Conservation (phyloP, 371 early-diverging fungal genomes). For the Mucor plumbeus region DNA sequence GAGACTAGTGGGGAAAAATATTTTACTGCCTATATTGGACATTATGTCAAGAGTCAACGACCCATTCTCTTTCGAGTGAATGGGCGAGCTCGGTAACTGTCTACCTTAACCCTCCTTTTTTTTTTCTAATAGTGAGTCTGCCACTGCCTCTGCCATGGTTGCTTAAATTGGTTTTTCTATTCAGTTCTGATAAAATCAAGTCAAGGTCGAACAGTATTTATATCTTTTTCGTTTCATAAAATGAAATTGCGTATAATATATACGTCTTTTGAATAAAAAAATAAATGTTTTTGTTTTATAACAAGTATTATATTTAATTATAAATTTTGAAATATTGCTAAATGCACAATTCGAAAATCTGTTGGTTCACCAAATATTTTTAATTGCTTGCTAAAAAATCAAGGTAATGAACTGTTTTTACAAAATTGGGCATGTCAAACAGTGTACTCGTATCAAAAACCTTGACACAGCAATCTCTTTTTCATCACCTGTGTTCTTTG, state of each 20-base stretch:
- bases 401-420: too few species aligned
- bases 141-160: conserved; percentile 57
- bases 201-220: background rate
- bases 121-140: conserved; percentile 48
- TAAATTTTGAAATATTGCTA: background rate
- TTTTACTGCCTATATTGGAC: conserved; percentile 32
- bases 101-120: conserved; percentile 41
- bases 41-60: conserved; percentile 24
- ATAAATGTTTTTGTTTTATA: background rate
- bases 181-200: background rate
- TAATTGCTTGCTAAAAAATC: too few species aligned
- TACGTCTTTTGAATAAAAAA: conserved; percentile 8
- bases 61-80: background rate
- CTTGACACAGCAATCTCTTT: too few species aligned
- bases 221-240: background rate
- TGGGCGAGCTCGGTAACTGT: conserved; percentile 44
- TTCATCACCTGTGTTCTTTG: too few species aligned
- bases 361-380: too few species aligned
- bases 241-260: background rate
- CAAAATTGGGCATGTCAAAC: too few species aligned
- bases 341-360: background rate
- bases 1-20: conserved; percentile 4
- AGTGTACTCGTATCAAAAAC: too few species aligned
- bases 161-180: conserved; percentile 33
- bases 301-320: background rate